Evolutionary conservation across 441 rosid species (phyloP), one percentile per base, ranked within the genome.

Genomic region (Gossypium gossypioides): DNA sequence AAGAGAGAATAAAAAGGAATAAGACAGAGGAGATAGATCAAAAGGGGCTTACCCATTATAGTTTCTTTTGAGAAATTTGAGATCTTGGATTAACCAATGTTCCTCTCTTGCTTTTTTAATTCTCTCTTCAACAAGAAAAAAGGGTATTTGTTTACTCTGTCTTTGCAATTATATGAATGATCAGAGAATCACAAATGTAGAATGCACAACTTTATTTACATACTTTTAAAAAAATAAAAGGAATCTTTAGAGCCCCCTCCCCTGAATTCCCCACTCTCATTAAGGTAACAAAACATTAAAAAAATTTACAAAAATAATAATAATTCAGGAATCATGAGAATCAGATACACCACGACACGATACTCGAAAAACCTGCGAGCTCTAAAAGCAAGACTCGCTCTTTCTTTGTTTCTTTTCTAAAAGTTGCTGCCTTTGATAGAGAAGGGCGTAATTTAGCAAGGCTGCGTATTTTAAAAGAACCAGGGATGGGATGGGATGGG

Each of bases 361-460:
- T 81, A 81, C 83, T 87, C 90, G 88, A 84, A 65, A 86, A 81
- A 57, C 85, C 88, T 82, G 89, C 88, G 80, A 80, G 37, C 82
- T 80, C 81, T 6, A 48, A 46, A 44, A 15, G 54, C 27, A 18
- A 16, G n/a, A 34, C 27, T 6, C 48, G 3, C 48, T 18, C 50
- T 62, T 10, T 73, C 76, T 56, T 51, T 46, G 58, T 57, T 6
- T 44, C 8, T 66, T 12, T 52, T 48, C 71, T 4, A 25, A 42
- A 40, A 64, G 18, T 64, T 64, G 18, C 29, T 62, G 4, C 7
- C 52, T 40, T 64, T 40, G 4, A 46, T 64, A 24, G 21, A 44
- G 9, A 3, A 21, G 27, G 40, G 56, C 21, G 55, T 44, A 22
- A 6, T 22, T 24, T 66, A 66, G 56, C 40, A 7, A 65, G n/a